phyloP scores from a whole-genome alignment of 1,284 basidiomycete genomes.

The Ganoderma lucidum region DNA sequence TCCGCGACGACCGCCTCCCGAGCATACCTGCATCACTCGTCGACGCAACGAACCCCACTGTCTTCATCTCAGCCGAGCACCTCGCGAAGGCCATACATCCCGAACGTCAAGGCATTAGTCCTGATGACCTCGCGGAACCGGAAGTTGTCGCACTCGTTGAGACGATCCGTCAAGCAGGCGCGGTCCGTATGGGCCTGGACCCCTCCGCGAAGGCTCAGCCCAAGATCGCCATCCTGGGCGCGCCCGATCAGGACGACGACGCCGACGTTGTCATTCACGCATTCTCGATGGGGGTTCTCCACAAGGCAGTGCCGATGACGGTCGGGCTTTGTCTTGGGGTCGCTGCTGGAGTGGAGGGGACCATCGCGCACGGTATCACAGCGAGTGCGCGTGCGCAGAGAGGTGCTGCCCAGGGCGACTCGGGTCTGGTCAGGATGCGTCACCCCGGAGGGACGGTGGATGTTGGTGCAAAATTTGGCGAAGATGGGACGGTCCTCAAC shows the following conservation, averaged over 20 bases:
- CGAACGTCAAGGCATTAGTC: neutral
- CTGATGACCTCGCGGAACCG: conserved; percentile 34
- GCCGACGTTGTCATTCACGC: conserved; percentile 67
- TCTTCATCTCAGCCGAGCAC: conserved; percentile 60
- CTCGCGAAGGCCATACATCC: conserved; percentile 51
- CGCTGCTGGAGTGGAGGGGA: conserved; percentile 60
- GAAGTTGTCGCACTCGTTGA: conserved; percentile 54
- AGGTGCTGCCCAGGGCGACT: conserved; percentile 2
- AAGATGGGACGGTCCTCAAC: conserved; percentile 55
- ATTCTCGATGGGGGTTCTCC: conserved; percentile 75
- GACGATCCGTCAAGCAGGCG: conserved; percentile 61
- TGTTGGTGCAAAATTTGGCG: conserved; percentile 62
- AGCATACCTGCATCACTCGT: conserved; percentile 60
- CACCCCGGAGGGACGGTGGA: conserved; percentile 75
- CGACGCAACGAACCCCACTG: conserved; percentile 79
- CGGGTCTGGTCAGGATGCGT: conserved; percentile 49
- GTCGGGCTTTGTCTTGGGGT: conserved; percentile 77
- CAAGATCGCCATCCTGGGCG: conserved; percentile 69
- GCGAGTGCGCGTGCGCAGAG: conserved; percentile 35
- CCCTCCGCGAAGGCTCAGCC: conserved; percentile 69
- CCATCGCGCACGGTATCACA: conserved; percentile 59
- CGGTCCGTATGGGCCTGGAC: conserved; percentile 70
- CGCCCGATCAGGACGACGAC: conserved; percentile 42
- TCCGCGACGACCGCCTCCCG: conserved; percentile 37
- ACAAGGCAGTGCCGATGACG: conserved; percentile 80